phyloP scores from a whole-genome alignment of 1,284 basidiomycete species.

The Melanopsichium pennsylvanicum region DNA sequence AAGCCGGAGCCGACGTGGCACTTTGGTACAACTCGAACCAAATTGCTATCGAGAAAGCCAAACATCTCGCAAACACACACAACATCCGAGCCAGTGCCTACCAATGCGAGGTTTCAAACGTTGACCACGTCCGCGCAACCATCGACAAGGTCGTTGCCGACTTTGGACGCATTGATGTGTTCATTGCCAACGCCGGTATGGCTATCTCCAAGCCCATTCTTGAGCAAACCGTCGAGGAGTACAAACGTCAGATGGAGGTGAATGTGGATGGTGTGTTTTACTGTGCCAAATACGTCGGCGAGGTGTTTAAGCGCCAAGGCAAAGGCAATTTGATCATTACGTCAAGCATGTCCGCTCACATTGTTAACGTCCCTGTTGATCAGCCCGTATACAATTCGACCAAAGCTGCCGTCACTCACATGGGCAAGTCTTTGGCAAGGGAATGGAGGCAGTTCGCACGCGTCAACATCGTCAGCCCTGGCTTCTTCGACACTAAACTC shows the following conservation, averaged over 20 bases:
- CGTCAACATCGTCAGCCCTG: constrained; percentile 65
- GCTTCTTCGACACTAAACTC: constrained; percentile 62
- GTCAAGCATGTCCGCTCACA: constrained; percentile 53
- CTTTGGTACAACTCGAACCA: constrained; percentile 62
- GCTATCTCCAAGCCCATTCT: constrained; percentile 45
- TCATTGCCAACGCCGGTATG: constrained; percentile 50
- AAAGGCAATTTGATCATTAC: constrained; percentile 61
- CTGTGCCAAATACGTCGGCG: constrained; percentile 55
- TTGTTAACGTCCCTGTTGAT: constrained; percentile 57
- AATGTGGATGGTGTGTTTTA: constrained; percentile 56
- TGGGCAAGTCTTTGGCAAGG: constrained; percentile 52
- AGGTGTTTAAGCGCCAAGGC: constrained; percentile 63
- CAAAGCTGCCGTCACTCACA: constrained; percentile 57
- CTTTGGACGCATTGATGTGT: constrained; percentile 53
- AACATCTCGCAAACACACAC: constrained; percentile 54
- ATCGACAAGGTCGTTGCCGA: constrained; percentile 47
- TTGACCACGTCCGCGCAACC: constrained; percentile 29
- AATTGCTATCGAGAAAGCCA: constrained; percentile 49
- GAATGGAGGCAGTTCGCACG: constrained; percentile 64
- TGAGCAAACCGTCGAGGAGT: constrained; percentile 54
- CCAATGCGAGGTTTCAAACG: constrained; percentile 52
- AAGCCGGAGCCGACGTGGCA: constrained; percentile 62
- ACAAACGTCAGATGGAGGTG: constrained; percentile 52
- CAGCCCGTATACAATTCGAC: constrained; percentile 55
- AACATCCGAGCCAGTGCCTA: constrained; percentile 55